Conservation (phyloP, 192 early-diverging fungal species). For the Coemansia sp. region DNA sequence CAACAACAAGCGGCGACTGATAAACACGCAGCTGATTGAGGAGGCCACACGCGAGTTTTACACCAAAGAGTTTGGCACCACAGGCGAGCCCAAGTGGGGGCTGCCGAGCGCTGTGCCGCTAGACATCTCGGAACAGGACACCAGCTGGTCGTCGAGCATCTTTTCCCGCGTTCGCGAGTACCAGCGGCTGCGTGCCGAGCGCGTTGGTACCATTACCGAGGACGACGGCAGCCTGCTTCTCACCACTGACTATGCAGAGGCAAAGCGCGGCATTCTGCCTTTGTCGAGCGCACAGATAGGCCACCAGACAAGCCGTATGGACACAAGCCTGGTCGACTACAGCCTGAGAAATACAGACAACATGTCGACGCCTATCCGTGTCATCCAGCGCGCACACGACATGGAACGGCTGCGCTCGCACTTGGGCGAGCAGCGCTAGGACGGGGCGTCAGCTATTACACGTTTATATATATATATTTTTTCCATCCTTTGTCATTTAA, state of each 20-base stretch:
- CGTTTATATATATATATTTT: neutral
- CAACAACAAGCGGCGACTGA: constrained; percentile 37
- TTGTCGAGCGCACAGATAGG: neutral
- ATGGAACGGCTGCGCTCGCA: constrained; percentile 24
- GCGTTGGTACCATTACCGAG: constrained; percentile 40
- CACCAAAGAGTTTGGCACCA: constrained; percentile 35
- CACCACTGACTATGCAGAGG: constrained; percentile 25
- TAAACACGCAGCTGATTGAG: constrained; percentile 35
- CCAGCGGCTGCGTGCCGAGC: constrained; percentile 42
- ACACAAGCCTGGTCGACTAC: constrained; percentile 16
- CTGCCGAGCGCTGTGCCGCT: constrained; percentile 48
- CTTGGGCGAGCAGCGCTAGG: constrained; percentile 3
- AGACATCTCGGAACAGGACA: constrained; percentile 51
- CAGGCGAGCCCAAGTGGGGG: constrained; percentile 12
- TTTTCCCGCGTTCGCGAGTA: constrained; percentile 43
- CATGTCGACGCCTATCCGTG: constrained; percentile 33
- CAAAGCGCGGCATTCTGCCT: constrained; percentile 3
- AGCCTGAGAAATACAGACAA: constrained; percentile 11
- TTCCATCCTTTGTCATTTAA: neutral
- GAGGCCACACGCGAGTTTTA: constrained; percentile 49
- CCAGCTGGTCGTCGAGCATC: constrained; percentile 34
- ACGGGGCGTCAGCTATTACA: neutral
- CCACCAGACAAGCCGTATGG: constrained; percentile 14
- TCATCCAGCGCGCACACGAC: constrained; percentile 43
- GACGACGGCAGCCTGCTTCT: constrained; percentile 52